These are phyloP conservation scores for Phytophthora citricola DNA, from an alignment of 352 stramenopile genomes.

Conservation along the genomic window DNA sequence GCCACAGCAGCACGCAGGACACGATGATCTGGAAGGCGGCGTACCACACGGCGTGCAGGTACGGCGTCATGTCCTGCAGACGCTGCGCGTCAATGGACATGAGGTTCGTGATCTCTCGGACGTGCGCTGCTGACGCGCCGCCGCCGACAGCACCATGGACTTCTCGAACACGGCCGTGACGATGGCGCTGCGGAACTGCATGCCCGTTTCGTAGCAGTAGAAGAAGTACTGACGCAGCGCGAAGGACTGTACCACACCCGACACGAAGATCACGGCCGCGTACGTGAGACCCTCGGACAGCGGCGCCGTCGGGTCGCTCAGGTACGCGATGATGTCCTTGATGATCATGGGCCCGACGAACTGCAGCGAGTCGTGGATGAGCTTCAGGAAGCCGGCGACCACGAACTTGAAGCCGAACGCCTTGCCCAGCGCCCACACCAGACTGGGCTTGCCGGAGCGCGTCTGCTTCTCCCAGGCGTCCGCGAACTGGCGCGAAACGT, in stretches of 20 bases:
- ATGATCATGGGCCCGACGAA: constrained; percentile 87
- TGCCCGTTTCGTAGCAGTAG: constrained; percentile 81
- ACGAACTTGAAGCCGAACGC: constrained; percentile 69
- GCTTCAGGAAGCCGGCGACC: constrained; percentile 71
- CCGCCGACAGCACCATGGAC: constrained; percentile 87
- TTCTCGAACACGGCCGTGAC: constrained; percentile 81
- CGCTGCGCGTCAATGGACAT: constrained; percentile 97
- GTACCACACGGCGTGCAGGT: constrained; percentile 93
- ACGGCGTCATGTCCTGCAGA: constrained; percentile 95
- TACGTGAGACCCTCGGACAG: constrained; percentile 69
- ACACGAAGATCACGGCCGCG: constrained; percentile 68
- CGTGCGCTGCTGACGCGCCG: constrained; percentile 74
- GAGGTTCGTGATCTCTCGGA: constrained; percentile 97
- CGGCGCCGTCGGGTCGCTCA: constrained; percentile 68
- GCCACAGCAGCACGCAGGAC: constrained; percentile 73
- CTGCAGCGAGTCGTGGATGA: constrained; percentile 85
- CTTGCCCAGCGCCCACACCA: constrained; percentile 54
- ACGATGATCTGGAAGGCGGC: constrained; percentile 84
- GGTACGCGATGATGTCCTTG: constrained; percentile 86
- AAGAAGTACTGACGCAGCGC: constrained; percentile 86
- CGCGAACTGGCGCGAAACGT: constrained; percentile 55
- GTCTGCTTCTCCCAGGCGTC: constrained; percentile 52
- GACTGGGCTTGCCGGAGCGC: constrained; percentile 44
- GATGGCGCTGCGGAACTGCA: constrained; percentile 80
- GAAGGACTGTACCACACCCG: constrained; percentile 82